Evolutionary conservation across 2,329 filamentous ascomycete species (phyloP).

Genomic region (Ampelomyces quisqualis): DNA sequence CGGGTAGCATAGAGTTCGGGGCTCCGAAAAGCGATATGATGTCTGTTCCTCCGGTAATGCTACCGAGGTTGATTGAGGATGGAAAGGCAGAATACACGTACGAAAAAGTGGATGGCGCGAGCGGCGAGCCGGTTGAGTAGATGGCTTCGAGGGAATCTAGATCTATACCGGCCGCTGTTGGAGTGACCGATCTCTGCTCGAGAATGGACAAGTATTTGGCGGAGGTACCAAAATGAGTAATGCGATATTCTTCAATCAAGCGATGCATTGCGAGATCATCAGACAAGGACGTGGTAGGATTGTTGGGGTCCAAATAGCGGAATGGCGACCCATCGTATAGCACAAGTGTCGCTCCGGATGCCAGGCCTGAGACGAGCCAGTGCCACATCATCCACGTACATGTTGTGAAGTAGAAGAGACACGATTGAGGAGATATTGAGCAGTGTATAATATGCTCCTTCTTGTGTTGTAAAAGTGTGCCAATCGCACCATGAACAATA

Average conservation of each 20-base stretch:
- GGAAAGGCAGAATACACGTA: conserved; percentile 89
- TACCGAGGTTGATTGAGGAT: conserved; percentile 76
- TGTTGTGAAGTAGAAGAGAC: conserved; percentile 91
- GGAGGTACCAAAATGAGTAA: conserved; percentile 93
- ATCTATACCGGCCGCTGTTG: conserved; percentile 51
- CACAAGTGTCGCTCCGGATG: conserved; percentile 77
- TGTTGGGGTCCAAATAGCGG: conserved; percentile 44
- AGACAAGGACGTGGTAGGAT: conserved; percentile 56
- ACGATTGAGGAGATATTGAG: conserved; percentile 70
- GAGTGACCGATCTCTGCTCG: conserved; percentile 65
- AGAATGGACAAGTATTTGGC: conserved; percentile 91
- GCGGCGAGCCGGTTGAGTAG: conserved; percentile 89
- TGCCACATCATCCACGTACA: conserved; percentile 99
- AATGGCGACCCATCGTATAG: conserved; percentile 95
- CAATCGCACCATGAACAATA: conserved; percentile 88
- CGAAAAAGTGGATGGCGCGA: conserved; percentile 88
- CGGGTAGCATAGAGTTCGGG: conserved; percentile 61
- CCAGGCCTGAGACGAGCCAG: conserved; percentile 85
- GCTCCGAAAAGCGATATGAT: conserved; percentile 94
- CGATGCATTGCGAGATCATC: conserved; percentile 79
- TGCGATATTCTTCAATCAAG: conserved; percentile 74
- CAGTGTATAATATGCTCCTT: conserved; percentile 92
- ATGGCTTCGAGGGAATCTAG: conserved; percentile 69
- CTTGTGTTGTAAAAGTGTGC: conserved; percentile 92
- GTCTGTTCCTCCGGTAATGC: conserved; percentile 94